Conservation (phyloP, 805 yeast species). For the Suhomyces sp. region DNA sequence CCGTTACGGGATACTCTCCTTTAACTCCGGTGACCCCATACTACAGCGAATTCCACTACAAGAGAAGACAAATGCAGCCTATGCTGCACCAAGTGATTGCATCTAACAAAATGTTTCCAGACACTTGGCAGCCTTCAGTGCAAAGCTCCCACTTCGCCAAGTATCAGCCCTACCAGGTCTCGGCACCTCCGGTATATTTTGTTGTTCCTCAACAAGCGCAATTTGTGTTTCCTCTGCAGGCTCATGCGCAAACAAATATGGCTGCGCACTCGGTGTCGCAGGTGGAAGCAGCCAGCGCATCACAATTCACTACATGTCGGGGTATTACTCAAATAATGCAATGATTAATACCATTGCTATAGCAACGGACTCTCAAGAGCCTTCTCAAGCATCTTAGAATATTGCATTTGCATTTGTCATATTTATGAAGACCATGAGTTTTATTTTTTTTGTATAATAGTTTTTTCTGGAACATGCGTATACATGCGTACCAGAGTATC, state of each 20-base stretch:
- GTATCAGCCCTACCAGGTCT: not conserved
- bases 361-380: not conserved
- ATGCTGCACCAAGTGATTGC: constrained; percentile 3
- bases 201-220: constrained; percentile 1
- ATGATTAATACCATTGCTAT: not conserved
- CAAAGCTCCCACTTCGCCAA: not conserved
- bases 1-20: constrained; percentile 13
- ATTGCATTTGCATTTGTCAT: not conserved
- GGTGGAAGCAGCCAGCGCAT: not conserved
- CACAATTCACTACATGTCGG: not conserved
- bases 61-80: constrained; percentile 6
- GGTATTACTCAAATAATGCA: not conserved
- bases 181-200: not conserved
- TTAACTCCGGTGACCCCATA: constrained; percentile 24
- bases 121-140: not conserved
- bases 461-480: not conserved
- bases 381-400: not conserved
- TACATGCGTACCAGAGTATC: not conserved
- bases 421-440: not conserved
- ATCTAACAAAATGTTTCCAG: not conserved
- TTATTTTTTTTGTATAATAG: not conserved
- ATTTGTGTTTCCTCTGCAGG: not conserved
- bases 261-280: not conserved
- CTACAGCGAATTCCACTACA: constrained; percentile 8
- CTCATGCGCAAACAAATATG: not conserved